Evolutionary conservation across 2,329 filamentous ascomycete species (phyloP), one percentile per base, ranked within the genome.

Genomic region (Lizonia empirigonia): DNA sequence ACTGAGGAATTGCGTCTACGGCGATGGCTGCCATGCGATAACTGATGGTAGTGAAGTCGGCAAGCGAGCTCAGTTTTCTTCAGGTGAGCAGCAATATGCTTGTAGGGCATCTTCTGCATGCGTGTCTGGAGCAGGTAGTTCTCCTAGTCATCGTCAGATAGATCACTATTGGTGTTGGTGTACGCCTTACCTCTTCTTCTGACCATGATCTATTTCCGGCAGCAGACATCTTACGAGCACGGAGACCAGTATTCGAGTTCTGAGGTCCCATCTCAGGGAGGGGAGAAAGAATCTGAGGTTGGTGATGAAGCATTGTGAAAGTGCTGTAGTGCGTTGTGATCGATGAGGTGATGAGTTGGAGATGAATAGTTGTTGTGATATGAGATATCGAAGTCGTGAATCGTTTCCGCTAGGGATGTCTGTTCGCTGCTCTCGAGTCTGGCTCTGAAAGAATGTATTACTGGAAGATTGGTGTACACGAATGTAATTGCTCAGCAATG

Each of bases 31-130:
- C 89, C 89, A 70, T 91, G 89, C 58, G 87, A 91, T 57, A 94
- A 82, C 69, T 94, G 90, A 68, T 95, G 90, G 71, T 90, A 93
- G 75, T 94, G 90, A 56, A 95, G 82, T 57, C 90, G 89, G 76
- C 90, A 95, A 38, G 90, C 90, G 53, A 94, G 80, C 77, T 94
- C 90, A 0, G 90, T 94, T 80, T 94, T 95, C 76, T 91, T 90
- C 62, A 94, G 78, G 64, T 92, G 87, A 52, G 87, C 84, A 51
- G 90, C 90, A 69, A 94, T 94, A 71, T 93, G 89, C 80, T 93
- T 94, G 76, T 94, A 94, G 0, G 90, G 90, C 85, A 93, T 91
- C 77, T 93, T 93, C 67, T 92, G 88, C 66, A 90, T 83, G 51
- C 90, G 88, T 54, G 88, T 92, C 74, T 91, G 88, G 55, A 94